phyloP scores from a whole-genome alignment of 805 yeast species.

The Yamadazyma akitaensis region DNA sequence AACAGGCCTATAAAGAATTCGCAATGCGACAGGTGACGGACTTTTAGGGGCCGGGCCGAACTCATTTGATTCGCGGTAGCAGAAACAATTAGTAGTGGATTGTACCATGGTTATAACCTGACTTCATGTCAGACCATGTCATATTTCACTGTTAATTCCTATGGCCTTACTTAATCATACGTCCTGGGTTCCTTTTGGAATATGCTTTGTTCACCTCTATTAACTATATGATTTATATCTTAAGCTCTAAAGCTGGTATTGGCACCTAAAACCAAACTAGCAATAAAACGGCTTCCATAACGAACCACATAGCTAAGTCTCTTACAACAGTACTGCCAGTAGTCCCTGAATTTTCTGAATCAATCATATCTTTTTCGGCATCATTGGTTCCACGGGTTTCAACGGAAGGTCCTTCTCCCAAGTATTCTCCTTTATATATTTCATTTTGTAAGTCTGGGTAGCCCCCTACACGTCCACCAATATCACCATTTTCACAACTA shows the following conservation, averaged over 20 bases:
- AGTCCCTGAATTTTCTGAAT: background rate
- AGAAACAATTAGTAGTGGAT: too few species aligned
- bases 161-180: too few species aligned
- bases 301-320: background rate
- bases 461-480: conserved; percentile 9
- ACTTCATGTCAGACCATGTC: too few species aligned
- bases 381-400: background rate
- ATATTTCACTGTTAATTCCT: too few species aligned
- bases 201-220: too few species aligned
- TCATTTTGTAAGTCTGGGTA: background rate
- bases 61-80: background rate
- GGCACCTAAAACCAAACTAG: background rate
- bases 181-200: too few species aligned
- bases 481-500: conserved; percentile 6
- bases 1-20: background rate
- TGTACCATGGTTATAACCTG: too few species aligned
- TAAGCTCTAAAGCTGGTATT: too few species aligned
- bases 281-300: background rate
- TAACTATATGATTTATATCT: background rate
- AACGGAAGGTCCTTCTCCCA: background rate
- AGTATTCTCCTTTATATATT: background rate
- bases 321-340: background rate
- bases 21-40: background rate
- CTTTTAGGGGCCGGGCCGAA: background rate
- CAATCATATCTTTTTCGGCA: background rate